Evolutionary conservation across 768 basidiomycete genomes (phyloP), one percentile per base, ranked within the genome.

Genomic region (Termitomyces sp.): DNA sequence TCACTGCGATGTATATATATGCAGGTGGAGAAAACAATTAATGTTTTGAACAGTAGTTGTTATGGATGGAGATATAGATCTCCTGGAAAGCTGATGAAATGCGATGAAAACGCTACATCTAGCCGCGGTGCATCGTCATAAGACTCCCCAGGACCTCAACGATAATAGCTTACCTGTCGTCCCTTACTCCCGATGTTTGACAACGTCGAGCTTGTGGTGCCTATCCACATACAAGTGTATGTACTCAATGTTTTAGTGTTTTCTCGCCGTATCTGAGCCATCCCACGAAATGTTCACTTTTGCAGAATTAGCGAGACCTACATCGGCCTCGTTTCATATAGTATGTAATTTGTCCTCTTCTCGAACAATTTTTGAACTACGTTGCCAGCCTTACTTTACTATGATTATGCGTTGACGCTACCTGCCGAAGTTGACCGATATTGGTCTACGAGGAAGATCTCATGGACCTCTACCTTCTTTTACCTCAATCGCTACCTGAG

Each of bases 391-490:
- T 22, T 44, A 8, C 42, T 44, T 44, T 44, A 44, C 39, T 41
- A 41, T 41, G 39, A 41, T 8, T 41, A 41, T 20, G 39, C n/a
- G n/a, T 41, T 41, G 39, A 41, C 39, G n/a, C 39, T 41, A 20
- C 39, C 39, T 10, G 39, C 39, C 39, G 39, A 41, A 20, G n/a
- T 41, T 41, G 39, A 41, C 39, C 39, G 39, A n/a, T 41, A 20
- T 41, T 41, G 39, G 39, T 20, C n/a, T 9, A 57, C 65, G 36
- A 55, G 59, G 5, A 64, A 60, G 7, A 36, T 72, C 3, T 71
- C 70, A 18, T 72, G 69, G 69, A 68, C 61, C 5, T 70, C 69
- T 15, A 52, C 68, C 18, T 67, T 81, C 28, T 80, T 56, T 37
- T 44, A 44, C 42, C 9, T 22, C 20, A 22, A 22, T 44, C 42